Evolutionary conservation across 768 basidiomycete species (phyloP), one percentile per base, ranked within the genome.

Genomic region (Amanita rubescens): DNA sequence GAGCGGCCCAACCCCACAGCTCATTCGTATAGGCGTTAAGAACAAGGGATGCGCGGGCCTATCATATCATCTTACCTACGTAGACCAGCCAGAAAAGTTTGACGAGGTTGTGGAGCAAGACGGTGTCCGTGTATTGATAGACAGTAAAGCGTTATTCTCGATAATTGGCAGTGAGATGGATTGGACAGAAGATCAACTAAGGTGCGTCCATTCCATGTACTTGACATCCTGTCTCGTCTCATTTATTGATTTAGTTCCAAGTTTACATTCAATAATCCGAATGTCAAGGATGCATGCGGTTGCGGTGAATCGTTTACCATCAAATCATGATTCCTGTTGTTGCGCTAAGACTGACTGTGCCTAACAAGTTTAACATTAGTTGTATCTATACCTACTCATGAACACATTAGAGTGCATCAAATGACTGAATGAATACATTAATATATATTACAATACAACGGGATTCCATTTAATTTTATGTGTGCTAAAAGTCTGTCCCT

Each of bases 161-260:
- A 96, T 99, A 60, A 96, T 99, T 56, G 96, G 96, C 47, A 95
- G 92, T 68, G 90, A 90, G 76, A 99, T 99, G 96, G 93, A 95
- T 65, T 99, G 96, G 96, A 78, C 83, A 55, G 96, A 98, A 72
- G 93, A 95, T 66, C 69, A 82, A 30, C 71, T 99, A 39, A 94
- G 92, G 87, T 89, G 55, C 51, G 84, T 72, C 9, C 37, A 19
- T 7, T 41, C 30, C 37, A 33, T 30, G 5, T n/a, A 17, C 25
- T 20, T 39, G 38, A 39, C 27, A 39, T 49, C 49, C 44, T 49
- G 57, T 38, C 17, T 3, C 19, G 8, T 55, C 57, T n/a, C 39
- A 34, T 15, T 50, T 56, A 3, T 44, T 46, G 19, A 19, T 55
- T 5, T 62, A 90, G 89, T 65, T 81, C 88, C 47, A 89, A 84